Evolutionary conservation across 2,329 filamentous ascomycete genomes (phyloP), one percentile per base, ranked within the genome.

Genomic region (Elsinoe batatas): DNA sequence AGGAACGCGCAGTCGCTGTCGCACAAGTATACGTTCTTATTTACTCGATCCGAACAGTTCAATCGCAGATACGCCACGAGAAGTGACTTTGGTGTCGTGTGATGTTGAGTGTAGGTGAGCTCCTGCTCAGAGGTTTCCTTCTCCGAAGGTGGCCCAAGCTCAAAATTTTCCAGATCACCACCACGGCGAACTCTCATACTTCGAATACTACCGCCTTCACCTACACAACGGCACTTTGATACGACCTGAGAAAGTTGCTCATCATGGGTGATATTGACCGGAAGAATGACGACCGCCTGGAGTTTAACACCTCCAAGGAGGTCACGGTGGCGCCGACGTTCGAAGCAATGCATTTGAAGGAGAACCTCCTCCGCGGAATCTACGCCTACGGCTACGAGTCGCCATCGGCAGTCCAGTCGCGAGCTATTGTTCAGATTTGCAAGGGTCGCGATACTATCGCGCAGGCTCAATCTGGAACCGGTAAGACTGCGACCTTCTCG

Each of bases 371-470:
- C 62, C 91, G 93, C 62, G 93, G 93, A 61, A 91, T 98, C 69
- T 98, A 98, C 69, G 93, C 93, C 35, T 98, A 98, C 65, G 93
- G 93, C 61, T 98, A 97, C 74, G 93, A 98, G 71, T 96, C 93
- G 1, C 93, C 93, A 11, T 98, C 93, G 0, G 93, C 93, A 12
- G 91, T 98, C 15, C 93, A 98, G 76, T 96, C 91, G 63, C 88
- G 93, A 68, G 93, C 93, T 54, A 98, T 98, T 68, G 93, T 98
- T 50, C 93, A 97, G 75, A 88, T 98, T 67, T 98, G 93, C 82
- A 97, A 97, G 75, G 93, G 93, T 62, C 89, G 93, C 73, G 93
- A 98, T 72, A 97, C 93, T 60, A 98, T 98, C 68, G 93, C 93
- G 15, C 93, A 98, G 70, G 93, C 93, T 17, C 93, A 97, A 73